These are phyloP conservation scores for Diddensiella santjacobensis DNA, from an alignment of 805 yeast species.

Conservation along the genomic window DNA sequence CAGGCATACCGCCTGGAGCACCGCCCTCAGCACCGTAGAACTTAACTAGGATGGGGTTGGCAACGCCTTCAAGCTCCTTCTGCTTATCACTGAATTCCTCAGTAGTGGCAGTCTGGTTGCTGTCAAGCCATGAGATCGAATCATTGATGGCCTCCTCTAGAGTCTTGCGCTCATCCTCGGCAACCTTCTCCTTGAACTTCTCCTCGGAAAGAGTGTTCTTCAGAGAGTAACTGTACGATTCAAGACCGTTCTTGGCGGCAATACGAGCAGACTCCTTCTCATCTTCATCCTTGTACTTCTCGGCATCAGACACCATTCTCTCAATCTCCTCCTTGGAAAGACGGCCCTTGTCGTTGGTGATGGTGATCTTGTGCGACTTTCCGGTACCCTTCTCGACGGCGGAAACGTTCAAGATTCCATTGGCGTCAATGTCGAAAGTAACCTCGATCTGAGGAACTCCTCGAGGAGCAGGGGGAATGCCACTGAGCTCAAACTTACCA, in stretches of 20 bases:
- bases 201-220: slow-evolving; percentile 78
- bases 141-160: slow-evolving; percentile 79
- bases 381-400: slow-evolving; percentile 99
- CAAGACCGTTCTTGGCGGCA: slow-evolving; percentile 90
- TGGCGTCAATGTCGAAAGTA: slow-evolving; percentile 94
- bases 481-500: slow-evolving; percentile 94
- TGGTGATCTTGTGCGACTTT: slow-evolving; percentile 93
- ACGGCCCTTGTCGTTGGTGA: slow-evolving; percentile 98
- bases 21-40: slow-evolving; percentile 86
- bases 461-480: slow-evolving; percentile 98
- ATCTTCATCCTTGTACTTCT: slow-evolving; percentile 94
- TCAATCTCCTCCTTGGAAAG: slow-evolving; percentile 96
- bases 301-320: slow-evolving; percentile 97
- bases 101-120: slow-evolving; percentile 84
- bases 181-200: slow-evolving; percentile 72
- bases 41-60: slow-evolving; percentile 95
- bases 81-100: slow-evolving; percentile 91
- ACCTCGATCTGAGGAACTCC: slow-evolving; percentile 98
- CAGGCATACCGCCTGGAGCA: slow-evolving; percentile 71
- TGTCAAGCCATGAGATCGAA: slow-evolving; percentile 87
- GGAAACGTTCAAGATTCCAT: slow-evolving; percentile 94
- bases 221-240: slow-evolving; percentile 90
- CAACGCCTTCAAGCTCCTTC: slow-evolving; percentile 92
- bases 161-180: slow-evolving; percentile 61
- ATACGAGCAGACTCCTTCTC: slow-evolving; percentile 92